Evolutionary conservation across 495 filamentous ascomycete species (phyloP), one percentile per base, ranked within the genome.

Genomic region (Daldinia concentrica): DNA sequence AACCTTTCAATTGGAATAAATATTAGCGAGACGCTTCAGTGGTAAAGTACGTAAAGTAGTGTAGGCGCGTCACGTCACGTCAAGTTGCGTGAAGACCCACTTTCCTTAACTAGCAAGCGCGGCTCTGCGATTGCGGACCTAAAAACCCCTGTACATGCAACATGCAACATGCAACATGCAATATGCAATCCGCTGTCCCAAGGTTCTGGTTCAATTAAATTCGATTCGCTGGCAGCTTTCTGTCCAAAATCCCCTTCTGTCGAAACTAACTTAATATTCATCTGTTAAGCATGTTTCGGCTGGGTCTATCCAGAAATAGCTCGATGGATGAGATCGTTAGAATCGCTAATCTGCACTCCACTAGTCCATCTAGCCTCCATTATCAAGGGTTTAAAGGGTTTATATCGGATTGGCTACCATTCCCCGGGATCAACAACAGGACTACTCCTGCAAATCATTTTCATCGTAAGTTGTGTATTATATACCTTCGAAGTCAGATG

Each of bases 61-160:
- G 55, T 14, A 60, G 39, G 34, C 68, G 62, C 68, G 68, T 71
- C 68, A 65, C 60, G 45, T 48, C 50, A 51, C 36, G 54, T 36
- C 30, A 11, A 17, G 11, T 36, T 36, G 50, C 29, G 39, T 54
- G 8, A 19, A 58, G 43, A 52, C 54, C 72, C 71, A 71, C 72
- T 30, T 71, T 66, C 71, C 34, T 12, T 11, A 52, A 59, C 14
- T 29, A 48, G 55, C 39, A 61, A 73, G 32, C 54, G 54, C 54
- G 54, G 54, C 54, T 58, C 48, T 45, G 19, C 24, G 50, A 50
- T 37, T 17, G 45, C 27, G 34, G 67, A 34, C 54, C 22, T 19
- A 14, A 32, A 32, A 54, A 30, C 50, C 50, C 50, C 50, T 55
- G 51, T 24, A 30, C 29, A n/a, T 64, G 26, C 36, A 43, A 65